Percentiles rank a stretch among this genome's conserved stretches.
These are phyloP conservation scores for Termitomyces heimii DNA, from an alignment of 768 basidiomycete species.

Conservation along the genomic window DNA sequence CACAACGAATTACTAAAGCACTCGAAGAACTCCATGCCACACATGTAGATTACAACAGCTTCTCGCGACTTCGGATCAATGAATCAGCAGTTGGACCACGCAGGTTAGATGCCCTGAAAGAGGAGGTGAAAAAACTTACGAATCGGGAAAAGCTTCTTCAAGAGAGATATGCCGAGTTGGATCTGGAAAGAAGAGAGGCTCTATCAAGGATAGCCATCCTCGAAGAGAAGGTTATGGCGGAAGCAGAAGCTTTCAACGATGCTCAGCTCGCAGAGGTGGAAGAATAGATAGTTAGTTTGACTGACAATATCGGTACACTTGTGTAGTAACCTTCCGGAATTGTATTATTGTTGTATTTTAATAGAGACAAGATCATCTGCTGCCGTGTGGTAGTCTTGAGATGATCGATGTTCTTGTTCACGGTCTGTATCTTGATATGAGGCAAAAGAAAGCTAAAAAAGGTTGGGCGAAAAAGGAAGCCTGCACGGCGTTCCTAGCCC, in stretches of 20 bases:
- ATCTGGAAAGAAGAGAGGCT: constrained; percentile 58
- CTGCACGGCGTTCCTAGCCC: constrained; percentile 5
- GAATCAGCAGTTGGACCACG: constrained; percentile 77
- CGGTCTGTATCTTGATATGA: constrained; percentile 8
- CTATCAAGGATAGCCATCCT: constrained; percentile 51
- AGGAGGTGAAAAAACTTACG: constrained; percentile 82
- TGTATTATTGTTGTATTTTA: constrained; percentile 11
- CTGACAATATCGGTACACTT: constrained; percentile 9
- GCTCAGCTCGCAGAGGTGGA: constrained; percentile 66
- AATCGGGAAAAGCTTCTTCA: constrained; percentile 75
- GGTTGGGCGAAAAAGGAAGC: not conserved
- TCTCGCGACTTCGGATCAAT: constrained; percentile 61
- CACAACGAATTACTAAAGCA: constrained; percentile 55
- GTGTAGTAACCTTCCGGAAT: constrained; percentile 9
- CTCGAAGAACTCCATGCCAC: constrained; percentile 67
- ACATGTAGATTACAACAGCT: constrained; percentile 74
- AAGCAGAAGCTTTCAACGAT: constrained; percentile 80
- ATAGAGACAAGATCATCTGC: not conserved
- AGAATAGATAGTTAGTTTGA: constrained; percentile 18
- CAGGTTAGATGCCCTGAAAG: constrained; percentile 70
- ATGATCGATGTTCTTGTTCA: constrained; percentile 1
- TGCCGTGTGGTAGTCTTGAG: constrained; percentile 3
- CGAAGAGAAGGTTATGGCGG: constrained; percentile 85
- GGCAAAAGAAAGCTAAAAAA: constrained; percentile 6
- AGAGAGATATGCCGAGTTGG: constrained; percentile 77